Conservation (phyloP, 768 basidiomycete genomes). For the Lentinula detonsa region DNA sequence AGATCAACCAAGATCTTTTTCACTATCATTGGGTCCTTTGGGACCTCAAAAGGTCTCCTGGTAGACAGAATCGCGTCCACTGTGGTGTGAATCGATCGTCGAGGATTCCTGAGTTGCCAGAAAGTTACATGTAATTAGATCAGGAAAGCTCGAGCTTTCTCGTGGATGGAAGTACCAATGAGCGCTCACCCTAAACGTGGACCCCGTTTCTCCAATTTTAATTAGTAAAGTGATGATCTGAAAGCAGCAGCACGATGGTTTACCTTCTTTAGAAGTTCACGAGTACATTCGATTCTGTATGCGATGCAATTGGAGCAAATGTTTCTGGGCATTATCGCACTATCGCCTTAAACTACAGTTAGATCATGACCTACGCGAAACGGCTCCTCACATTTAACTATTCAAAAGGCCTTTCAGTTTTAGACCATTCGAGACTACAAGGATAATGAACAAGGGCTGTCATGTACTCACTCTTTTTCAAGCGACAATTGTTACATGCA, state of each 20-base stretch:
- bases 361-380: neutral
- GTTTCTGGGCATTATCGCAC: conserved; percentile 31
- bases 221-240: neutral
- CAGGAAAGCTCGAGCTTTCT: conserved; percentile 17
- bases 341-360: conserved; percentile 24
- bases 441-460: conserved; percentile 36
- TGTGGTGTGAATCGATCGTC: neutral
- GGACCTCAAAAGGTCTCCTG: neutral
- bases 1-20: neutral
- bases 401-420: neutral
- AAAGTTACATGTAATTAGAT: too few relatives aligned
- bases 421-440: neutral
- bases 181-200: conserved; percentile 25
- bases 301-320: conserved; percentile 32
- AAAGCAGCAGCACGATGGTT: neutral
- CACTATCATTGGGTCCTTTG: neutral
- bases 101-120: conserved; percentile 24
- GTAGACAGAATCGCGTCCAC: neutral
- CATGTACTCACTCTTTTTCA: conserved; percentile 56
- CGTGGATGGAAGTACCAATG: neutral
- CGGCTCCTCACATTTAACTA: conserved; percentile 4
- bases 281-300: conserved; percentile 26
- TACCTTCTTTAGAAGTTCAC: neutral
- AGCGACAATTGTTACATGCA: conserved; percentile 49
- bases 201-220: conserved; percentile 29